A percentile compares a stretch with the other conserved stretches of the same genome.
These are phyloP conservation scores for Choanephora cucurbitarum DNA, from an alignment of 371 early-diverging fungal species.

Conservation along the genomic window DNA sequence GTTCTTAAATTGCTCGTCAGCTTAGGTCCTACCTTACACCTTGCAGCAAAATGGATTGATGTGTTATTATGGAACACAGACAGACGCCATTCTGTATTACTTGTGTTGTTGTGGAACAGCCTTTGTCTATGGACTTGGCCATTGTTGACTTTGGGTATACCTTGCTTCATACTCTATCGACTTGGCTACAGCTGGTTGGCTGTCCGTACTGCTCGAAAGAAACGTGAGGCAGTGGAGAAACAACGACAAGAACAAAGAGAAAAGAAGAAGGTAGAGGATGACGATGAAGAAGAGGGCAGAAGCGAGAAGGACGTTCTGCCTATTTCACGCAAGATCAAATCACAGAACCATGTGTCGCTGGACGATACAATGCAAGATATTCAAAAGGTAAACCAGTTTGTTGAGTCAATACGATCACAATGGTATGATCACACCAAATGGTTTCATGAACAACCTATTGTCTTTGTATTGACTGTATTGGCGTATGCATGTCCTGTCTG, in stretches of 20 bases:
- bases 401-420: slow-evolving; percentile 17
- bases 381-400: slow-evolving; percentile 26
- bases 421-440: slow-evolving; percentile 2
- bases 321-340: slow-evolving; percentile 35
- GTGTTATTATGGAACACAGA: slow-evolving; percentile 32
- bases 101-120: slow-evolving; percentile 29
- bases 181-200: slow-evolving; percentile 34
- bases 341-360: slow-evolving; percentile 36
- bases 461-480: slow-evolving; percentile 26
- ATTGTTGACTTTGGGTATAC: slow-evolving; percentile 31
- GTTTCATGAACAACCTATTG: slow-evolving; percentile 27
- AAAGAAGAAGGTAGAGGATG: slow-evolving; percentile 25
- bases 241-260: slow-evolving; percentile 22
- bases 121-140: slow-evolving; percentile 39
- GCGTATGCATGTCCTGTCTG: slow-evolving; percentile 38
- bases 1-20: slow-evolving; percentile 31
- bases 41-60: slow-evolving; percentile 9
- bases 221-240: slow-evolving; percentile 36
- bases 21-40: slow-evolving; percentile 31
- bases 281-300: slow-evolving; percentile 22
- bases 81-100: slow-evolving; percentile 30
- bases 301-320: slow-evolving; percentile 22
- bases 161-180: slow-evolving; percentile 26
- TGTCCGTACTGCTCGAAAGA: slow-evolving; percentile 20
- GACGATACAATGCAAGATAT: slow-evolving; percentile 46